phyloP scores from a whole-genome alignment of 805 yeast species.

The Suhomyces kilbournensis region DNA sequence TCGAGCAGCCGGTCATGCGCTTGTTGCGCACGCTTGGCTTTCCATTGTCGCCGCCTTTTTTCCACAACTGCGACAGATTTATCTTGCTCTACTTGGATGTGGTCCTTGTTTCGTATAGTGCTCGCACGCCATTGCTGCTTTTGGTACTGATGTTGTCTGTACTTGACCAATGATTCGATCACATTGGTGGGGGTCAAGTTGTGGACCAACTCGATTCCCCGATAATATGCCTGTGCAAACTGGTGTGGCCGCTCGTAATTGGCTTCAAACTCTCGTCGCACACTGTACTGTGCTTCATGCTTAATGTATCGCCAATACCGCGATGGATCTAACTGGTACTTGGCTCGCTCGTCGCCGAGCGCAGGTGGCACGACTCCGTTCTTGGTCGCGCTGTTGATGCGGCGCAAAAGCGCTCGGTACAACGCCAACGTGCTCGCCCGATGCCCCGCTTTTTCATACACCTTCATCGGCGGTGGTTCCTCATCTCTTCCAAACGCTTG shows the following conservation, averaged over 20 bases:
- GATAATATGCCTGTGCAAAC: neutral
- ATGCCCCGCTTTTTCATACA: constrained; percentile 3
- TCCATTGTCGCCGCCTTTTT: constrained; percentile 1
- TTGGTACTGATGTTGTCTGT: constrained; percentile 4
- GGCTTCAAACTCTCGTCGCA: constrained; percentile 3
- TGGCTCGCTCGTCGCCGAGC: neutral
- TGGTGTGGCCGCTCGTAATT: neutral
- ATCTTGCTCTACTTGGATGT: constrained; percentile 10
- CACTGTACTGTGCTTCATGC: constrained; percentile 1
- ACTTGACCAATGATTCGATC: neutral
- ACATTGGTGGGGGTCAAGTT: neutral
- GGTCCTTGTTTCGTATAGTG: constrained; percentile 5
- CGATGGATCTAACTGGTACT: neutral
- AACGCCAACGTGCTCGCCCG: neutral
- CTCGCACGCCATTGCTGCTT: constrained; percentile 18
- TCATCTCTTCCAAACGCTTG: neutral
- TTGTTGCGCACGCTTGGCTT: neutral
- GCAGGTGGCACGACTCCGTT: neutral
- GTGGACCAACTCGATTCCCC: constrained; percentile 1
- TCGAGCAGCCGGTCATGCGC: neutral
- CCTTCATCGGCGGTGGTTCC: neutral
- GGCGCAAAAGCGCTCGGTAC: constrained; percentile 4
- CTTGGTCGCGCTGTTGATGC: neutral
- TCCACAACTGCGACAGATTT: constrained; percentile 3
- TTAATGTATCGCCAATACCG: constrained; percentile 1